Conservation (phyloP, 257 asterid species). For the Gentiana straminea region DNA sequence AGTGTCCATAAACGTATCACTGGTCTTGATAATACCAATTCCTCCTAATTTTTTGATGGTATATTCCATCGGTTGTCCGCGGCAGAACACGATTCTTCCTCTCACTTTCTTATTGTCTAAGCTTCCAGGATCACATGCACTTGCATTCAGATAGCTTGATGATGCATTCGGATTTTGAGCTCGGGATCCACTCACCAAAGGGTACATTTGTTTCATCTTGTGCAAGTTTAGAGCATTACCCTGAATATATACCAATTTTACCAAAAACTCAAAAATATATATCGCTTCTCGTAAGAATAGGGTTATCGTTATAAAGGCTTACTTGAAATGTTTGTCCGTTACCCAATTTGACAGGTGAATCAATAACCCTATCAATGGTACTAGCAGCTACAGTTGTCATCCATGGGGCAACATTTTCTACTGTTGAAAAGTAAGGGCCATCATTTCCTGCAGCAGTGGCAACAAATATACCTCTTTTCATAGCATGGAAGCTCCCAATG, state of each 20-base stretch:
- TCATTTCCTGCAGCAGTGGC: slow-evolving; percentile 20
- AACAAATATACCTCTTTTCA: slow-evolving; percentile 20
- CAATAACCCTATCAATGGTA: slow-evolving; percentile 16
- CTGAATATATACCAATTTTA: background rate
- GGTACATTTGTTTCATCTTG: slow-evolving; percentile 25
- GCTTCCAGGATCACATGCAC: slow-evolving; percentile 40
- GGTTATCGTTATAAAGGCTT: background rate
- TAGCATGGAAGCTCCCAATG: slow-evolving; percentile 26
- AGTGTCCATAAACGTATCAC: slow-evolving; percentile 11
- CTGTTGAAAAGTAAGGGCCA: slow-evolving; percentile 5
- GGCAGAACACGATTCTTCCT: slow-evolving; percentile 58
- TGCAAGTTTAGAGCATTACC: slow-evolving; percentile 46
- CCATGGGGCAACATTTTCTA: slow-evolving; percentile 26
- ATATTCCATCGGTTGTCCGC: slow-evolving; percentile 17
- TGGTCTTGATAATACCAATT: slow-evolving; percentile 36
- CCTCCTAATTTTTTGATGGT: slow-evolving; percentile 30
- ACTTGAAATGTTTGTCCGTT: slow-evolving; percentile 8
- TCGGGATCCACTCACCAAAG: slow-evolving; percentile 39
- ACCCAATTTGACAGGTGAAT: slow-evolving; percentile 7
- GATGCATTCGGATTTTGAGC: slow-evolving; percentile 19
- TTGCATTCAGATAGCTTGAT: slow-evolving; percentile 11
- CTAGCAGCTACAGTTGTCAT: slow-evolving; percentile 23
- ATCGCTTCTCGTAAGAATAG: too few relatives aligned
- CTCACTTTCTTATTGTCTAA: slow-evolving; percentile 32
- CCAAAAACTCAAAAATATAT: too few relatives aligned